phyloP scores from a whole-genome alignment of 169 alveolate genomes.

The Ichthyophthirius multifiliis region DNA sequence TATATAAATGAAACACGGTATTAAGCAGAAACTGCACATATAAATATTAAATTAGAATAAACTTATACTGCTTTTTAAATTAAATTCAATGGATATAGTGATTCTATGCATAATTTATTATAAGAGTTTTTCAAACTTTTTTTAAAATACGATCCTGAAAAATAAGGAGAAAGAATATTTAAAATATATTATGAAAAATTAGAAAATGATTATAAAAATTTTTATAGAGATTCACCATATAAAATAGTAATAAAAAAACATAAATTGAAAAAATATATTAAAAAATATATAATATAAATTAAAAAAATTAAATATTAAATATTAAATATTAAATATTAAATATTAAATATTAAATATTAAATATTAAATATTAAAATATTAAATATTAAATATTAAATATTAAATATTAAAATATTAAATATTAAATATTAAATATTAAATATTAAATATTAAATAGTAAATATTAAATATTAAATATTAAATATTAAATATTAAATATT shows the following conservation, averaged over 20 bases:
- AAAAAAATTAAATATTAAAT: too few species aligned
- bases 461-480: too few species aligned
- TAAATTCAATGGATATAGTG: conserved; percentile 36
- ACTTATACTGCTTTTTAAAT: conserved; percentile 35
- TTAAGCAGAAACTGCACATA: conserved; percentile 58
- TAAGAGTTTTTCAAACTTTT: conserved; percentile 14
- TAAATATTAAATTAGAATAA: conserved; percentile 16
- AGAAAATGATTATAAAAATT: conserved; percentile 33
- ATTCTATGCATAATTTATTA: background rate
- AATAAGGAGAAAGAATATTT: conserved; percentile 11
- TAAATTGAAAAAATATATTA: too few species aligned
- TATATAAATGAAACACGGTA: conserved; percentile 59
- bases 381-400: too few species aligned
- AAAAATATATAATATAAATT: too few species aligned
- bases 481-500: too few species aligned
- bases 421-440: too few species aligned
- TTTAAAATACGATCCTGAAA: conserved; percentile 15
- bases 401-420: too few species aligned
- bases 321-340: too few species aligned
- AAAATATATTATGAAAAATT: conserved; percentile 28
- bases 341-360: too few species aligned
- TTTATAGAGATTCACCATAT: conserved; percentile 29
- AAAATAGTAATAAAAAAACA: conserved; percentile 12
- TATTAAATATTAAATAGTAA: too few species aligned
- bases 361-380: too few species aligned